These are phyloP conservation scores for Termitomyces titanicus DNA, from an alignment of 768 basidiomycete genomes.

Conservation along the genomic window DNA sequence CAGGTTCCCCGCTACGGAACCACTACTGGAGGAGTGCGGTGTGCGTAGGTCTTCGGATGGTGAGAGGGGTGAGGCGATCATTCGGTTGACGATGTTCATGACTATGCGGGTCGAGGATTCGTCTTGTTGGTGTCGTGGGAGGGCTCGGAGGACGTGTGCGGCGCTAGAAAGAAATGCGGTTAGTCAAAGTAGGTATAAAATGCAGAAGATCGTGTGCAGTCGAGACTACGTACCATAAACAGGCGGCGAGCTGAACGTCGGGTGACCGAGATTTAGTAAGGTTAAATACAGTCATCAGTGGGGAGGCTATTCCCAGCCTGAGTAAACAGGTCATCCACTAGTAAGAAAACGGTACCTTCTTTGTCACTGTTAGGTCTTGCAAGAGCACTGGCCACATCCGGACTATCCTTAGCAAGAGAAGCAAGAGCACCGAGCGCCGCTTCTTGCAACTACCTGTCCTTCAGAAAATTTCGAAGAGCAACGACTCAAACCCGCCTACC, in stretches of 20 bases:
- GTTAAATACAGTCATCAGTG: constrained; percentile 41
- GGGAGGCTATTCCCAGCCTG: constrained; percentile 24
- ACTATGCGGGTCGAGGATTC: constrained; percentile 51
- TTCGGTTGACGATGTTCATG: constrained; percentile 66
- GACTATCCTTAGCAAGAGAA: constrained; percentile 62
- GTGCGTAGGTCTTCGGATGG: not conserved
- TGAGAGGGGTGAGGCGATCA: constrained; percentile 38
- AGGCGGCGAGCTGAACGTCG: constrained; percentile 68
- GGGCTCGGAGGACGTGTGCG: constrained; percentile 57
- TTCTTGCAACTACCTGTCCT: not conserved
- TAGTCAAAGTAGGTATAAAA: not conserved
- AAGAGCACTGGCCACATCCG: constrained; percentile 45
- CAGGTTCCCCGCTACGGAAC: not conserved
- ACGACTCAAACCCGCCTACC: not conserved
- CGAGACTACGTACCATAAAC: constrained; percentile 57
- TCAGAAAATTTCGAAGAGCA: not conserved
- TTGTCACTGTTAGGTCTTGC: constrained; percentile 39
- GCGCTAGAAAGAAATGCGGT: constrained; percentile 34
- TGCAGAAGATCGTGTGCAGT: no score
- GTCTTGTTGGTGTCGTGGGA: constrained; percentile 27
- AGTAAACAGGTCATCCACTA: not conserved
- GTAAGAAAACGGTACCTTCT: constrained; percentile 24
- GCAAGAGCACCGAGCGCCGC: constrained; percentile 34
- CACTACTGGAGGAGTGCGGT: not conserved
- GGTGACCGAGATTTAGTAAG: constrained; percentile 55